Evolutionary conservation across 2,329 filamentous ascomycete genomes (phyloP).

Genomic region (Cladosporium colombiae): DNA sequence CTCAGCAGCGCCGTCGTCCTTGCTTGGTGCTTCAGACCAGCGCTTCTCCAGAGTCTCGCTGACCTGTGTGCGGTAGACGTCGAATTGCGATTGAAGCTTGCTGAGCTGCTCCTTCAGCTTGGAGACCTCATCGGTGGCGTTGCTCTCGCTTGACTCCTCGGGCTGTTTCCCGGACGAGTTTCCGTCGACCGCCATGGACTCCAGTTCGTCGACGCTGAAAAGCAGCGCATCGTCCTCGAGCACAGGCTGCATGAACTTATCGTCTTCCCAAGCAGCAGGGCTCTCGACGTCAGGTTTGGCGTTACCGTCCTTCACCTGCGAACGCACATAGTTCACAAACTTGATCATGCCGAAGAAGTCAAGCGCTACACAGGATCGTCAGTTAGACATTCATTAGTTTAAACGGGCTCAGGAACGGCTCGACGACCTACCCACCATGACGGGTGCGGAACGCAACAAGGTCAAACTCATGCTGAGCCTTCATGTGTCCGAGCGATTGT

Average conservation of each 20-base stretch:
- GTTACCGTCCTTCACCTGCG: slow-evolving; percentile 41
- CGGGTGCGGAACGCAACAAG: slow-evolving; percentile 38
- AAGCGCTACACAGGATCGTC: slow-evolving; percentile 35
- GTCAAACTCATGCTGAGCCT: slow-evolving; percentile 43
- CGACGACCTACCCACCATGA: slow-evolving; percentile 37
- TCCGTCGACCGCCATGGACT: slow-evolving; percentile 27
- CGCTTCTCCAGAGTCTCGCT: slow-evolving; percentile 31
- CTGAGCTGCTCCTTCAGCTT: slow-evolving; percentile 27
- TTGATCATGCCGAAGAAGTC: slow-evolving; percentile 49
- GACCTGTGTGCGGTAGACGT: slow-evolving; percentile 29
- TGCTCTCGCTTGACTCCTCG: not conserved
- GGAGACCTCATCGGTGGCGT: slow-evolving; percentile 21
- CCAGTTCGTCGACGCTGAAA: slow-evolving; percentile 80
- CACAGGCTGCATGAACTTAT: slow-evolving; percentile 79
- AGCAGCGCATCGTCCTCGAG: slow-evolving; percentile 88
- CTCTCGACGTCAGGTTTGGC: slow-evolving; percentile 59
- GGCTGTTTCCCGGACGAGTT: slow-evolving; percentile 9
- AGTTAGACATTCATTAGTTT: not conserved
- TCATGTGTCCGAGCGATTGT: slow-evolving; percentile 43
- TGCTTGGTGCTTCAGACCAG: slow-evolving; percentile 27
- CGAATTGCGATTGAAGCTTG: slow-evolving; percentile 26
- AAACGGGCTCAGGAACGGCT: not conserved
- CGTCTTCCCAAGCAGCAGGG: slow-evolving; percentile 67
- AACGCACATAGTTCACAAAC: slow-evolving; percentile 53
- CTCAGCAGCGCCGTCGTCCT: slow-evolving; percentile 19